phyloP scores from a whole-genome alignment of 768 basidiomycete genomes.

The Crepidotus variabilis region DNA sequence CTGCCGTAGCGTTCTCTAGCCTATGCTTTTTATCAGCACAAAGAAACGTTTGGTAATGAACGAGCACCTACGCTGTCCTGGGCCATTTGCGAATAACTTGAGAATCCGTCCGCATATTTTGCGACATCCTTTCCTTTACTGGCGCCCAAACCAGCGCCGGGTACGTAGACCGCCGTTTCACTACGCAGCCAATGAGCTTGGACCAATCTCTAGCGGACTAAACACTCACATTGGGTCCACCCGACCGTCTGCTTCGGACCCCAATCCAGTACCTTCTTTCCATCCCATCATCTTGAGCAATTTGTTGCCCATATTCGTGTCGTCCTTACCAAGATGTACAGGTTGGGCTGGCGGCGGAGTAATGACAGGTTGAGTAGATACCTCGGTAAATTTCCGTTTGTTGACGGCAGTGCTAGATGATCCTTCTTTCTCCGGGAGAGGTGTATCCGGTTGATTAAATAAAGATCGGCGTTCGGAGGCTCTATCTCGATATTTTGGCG shows the following conservation, averaged over 20 bases:
- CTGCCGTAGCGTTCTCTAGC: slow-evolving; percentile 29
- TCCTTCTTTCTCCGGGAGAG: slow-evolving; percentile 50
- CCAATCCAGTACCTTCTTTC: slow-evolving; percentile 87
- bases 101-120: slow-evolving; percentile 64
- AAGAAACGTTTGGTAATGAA: neutral
- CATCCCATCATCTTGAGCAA: slow-evolving; percentile 98
- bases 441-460: slow-evolving; percentile 90
- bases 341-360: slow-evolving; percentile 57
- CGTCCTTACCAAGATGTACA: slow-evolving; percentile 73
- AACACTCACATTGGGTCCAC: slow-evolving; percentile 79
- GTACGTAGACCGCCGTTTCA: slow-evolving; percentile 80
- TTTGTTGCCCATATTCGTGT: slow-evolving; percentile 87
- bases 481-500: slow-evolving; percentile 91
- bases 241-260: slow-evolving; percentile 76
- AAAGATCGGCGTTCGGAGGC: slow-evolving; percentile 88
- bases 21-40: slow-evolving; percentile 13
- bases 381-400: slow-evolving; percentile 32
- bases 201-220: neutral
- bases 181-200: slow-evolving; percentile 31
- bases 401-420: slow-evolving; percentile 10
- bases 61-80: slow-evolving; percentile 57
- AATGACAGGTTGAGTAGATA: slow-evolving; percentile 35
- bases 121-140: slow-evolving; percentile 83
- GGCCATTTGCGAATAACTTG: slow-evolving; percentile 69
- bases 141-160: slow-evolving; percentile 89